These are phyloP conservation scores for Hypoxylon sp. DNA, from an alignment of 2,329 filamentous ascomycete genomes.

Conservation along the genomic window DNA sequence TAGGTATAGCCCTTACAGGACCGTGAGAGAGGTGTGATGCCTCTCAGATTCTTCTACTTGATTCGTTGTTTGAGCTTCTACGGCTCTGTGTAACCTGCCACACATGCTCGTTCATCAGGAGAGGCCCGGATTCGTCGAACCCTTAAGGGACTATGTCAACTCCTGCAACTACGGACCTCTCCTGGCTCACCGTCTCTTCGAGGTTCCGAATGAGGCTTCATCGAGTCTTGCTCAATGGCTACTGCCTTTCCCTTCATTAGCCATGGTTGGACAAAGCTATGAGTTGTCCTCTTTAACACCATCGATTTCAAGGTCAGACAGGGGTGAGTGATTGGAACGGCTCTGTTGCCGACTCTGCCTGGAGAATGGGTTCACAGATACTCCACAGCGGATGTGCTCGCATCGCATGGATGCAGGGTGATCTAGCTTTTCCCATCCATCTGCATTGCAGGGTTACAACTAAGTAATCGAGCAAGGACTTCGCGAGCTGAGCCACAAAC, in stretches of 20 bases:
- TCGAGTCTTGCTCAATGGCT: constrained; percentile 34
- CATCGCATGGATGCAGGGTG: constrained; percentile 46
- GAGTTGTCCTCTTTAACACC: constrained; percentile 44
- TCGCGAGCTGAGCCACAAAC: constrained; percentile 24
- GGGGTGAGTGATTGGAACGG: constrained; percentile 45
- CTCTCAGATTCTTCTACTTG: constrained; percentile 35
- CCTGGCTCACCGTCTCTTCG: constrained; percentile 45
- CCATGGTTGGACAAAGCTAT: constrained; percentile 44
- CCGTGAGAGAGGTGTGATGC: constrained; percentile 23
- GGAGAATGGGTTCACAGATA: constrained; percentile 42
- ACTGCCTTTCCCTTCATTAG: constrained; percentile 25
- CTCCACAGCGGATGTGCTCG: constrained; percentile 46
- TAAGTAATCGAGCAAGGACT: constrained; percentile 27
- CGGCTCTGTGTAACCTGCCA: constrained; percentile 43
- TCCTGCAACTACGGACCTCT: constrained; percentile 38
- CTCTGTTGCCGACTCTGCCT: constrained; percentile 44
- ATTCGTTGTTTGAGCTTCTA: constrained; percentile 26
- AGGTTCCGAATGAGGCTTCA: constrained; percentile 37
- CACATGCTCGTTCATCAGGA: constrained; percentile 35
- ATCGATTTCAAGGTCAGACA: constrained; percentile 44
- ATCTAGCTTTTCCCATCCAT: constrained; percentile 42
- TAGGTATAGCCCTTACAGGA: constrained; percentile 12
- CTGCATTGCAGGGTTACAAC: constrained; percentile 43
- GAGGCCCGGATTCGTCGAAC: constrained; percentile 42
- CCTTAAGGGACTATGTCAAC: constrained; percentile 4